These are phyloP conservation scores for Coffea eugenioides DNA, from an alignment of 257 asterid species.

Conservation along the genomic window DNA sequence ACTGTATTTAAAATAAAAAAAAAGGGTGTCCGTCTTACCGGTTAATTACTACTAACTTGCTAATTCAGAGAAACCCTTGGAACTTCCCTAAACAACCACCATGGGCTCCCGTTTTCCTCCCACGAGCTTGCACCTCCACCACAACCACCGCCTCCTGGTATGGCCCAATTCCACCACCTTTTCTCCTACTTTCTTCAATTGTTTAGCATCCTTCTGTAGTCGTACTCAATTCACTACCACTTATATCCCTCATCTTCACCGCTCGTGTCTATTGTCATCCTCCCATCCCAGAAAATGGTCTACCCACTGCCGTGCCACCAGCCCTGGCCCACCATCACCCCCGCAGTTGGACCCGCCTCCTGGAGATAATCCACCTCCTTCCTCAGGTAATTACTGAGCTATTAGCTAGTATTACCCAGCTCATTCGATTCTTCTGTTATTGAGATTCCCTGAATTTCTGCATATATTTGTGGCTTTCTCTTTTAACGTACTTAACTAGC, in stretches of 20 bases:
- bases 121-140: conserved; percentile 15
- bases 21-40: no score
- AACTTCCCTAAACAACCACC: neutral
- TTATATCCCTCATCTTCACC: conserved; percentile 25
- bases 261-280: conserved; percentile 25
- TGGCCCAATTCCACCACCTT: conserved; percentile 5
- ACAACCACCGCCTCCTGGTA: conserved; percentile 14
- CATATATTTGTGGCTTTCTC: neutral
- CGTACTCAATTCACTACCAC: neutral
- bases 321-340: conserved; percentile 36
- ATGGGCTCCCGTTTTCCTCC: conserved; percentile 30
- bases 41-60: no score
- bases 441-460: neutral
- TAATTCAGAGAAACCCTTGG: neutral
- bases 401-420: neutral
- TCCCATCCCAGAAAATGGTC: conserved; percentile 31
- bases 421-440: neutral
- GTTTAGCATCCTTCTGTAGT: neutral
- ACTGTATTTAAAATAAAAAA: no score
- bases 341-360: conserved; percentile 56
- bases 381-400: conserved; percentile 43
- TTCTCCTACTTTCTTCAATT: conserved; percentile 3
- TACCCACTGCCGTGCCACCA: conserved; percentile 47
- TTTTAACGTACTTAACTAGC: neutral
- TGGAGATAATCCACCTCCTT: conserved; percentile 20